A percentile compares a stretch with the other conserved stretches of the same genome.
phyloP scores from a whole-genome alignment of 176 grass and related monocot species.

The Eremochloa ophiuroides region DNA sequence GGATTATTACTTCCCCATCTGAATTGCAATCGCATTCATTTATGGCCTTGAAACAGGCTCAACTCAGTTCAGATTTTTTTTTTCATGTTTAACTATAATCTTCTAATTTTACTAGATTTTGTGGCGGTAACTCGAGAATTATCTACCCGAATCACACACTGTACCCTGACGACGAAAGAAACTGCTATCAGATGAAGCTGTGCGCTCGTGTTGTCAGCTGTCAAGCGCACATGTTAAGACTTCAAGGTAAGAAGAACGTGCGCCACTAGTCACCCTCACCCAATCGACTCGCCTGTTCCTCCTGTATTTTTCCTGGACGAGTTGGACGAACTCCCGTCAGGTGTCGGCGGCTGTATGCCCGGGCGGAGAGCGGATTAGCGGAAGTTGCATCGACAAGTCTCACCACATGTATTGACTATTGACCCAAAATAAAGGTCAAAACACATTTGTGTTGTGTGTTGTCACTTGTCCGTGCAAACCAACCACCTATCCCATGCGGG shows the following conservation, averaged over 20 bases:
- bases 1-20: no score
- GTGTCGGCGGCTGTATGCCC: no score
- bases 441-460: neutral
- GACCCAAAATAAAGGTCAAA: neutral
- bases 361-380: neutral
- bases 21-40: no score
- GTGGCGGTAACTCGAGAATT: neutral
- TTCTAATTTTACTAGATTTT: neutral
- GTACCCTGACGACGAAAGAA: neutral
- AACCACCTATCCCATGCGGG: neutral
- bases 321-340: no score
- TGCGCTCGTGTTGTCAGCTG: neutral
- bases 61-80: neutral
- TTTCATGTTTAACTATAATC: no score
- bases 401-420: slow-evolving; percentile 38
- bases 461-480: neutral
- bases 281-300: neutral
- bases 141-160: no score
- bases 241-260: neutral
- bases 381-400: no score
- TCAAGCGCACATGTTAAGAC: slow-evolving; percentile 32
- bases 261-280: no score
- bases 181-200: neutral
- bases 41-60: no score
- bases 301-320: neutral